Conservation (phyloP, 2,329 filamentous ascomycete genomes). For the Verticillium albo-atrum region DNA sequence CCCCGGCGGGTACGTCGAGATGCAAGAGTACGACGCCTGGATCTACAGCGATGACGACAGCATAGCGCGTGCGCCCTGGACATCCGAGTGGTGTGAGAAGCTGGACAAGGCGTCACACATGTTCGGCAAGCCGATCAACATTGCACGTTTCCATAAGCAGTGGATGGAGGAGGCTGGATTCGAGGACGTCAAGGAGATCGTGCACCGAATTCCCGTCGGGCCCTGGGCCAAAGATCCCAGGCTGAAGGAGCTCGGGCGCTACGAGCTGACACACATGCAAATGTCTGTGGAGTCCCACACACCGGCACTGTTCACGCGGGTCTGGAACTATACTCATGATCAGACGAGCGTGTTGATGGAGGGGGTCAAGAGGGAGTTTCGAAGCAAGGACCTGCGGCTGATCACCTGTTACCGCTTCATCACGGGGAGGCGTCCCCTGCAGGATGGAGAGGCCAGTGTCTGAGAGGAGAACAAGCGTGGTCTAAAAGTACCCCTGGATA, state of each 20-base stretch:
- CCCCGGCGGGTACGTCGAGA: constrained; percentile 27
- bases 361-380: constrained; percentile 33
- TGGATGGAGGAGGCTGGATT: constrained; percentile 34
- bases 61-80: constrained; percentile 6
- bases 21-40: constrained; percentile 16
- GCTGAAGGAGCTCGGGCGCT: constrained; percentile 30
- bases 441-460: neutral
- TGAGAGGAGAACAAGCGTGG: neutral
- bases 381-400: constrained; percentile 24
- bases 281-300: constrained; percentile 38
- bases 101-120: constrained; percentile 7
- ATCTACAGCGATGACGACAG: constrained; percentile 18
- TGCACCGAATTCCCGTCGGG: constrained; percentile 29
- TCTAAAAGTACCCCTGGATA: too few species aligned
- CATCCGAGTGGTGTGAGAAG: constrained; percentile 10
- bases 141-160: constrained; percentile 19
- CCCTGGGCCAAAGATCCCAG: constrained; percentile 30
- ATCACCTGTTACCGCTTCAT: constrained; percentile 30
- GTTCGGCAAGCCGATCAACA: constrained; percentile 24
- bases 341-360: constrained; percentile 35
- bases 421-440: constrained; percentile 18
- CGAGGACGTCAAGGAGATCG: constrained; percentile 25
- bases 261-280: constrained; percentile 33
- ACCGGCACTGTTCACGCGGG: constrained; percentile 32
- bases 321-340: constrained; percentile 32